Conservation (phyloP, 2,329 filamentous ascomycete species). For the Pyrenophora teres region DNA sequence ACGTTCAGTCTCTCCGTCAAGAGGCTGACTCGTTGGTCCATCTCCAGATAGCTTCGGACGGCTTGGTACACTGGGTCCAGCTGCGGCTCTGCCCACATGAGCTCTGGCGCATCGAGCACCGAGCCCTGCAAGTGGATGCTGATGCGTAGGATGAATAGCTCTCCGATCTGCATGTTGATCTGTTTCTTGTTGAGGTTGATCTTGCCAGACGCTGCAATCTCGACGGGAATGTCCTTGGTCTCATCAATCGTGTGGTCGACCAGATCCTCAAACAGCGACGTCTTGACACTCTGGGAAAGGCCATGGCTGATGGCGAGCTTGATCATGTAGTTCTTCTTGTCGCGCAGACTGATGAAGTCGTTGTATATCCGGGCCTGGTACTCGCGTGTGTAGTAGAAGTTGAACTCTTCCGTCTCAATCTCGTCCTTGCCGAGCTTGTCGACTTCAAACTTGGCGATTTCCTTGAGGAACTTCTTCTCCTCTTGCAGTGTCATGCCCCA, state of each 20-base stretch:
- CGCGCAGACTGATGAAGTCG: slow-evolving; percentile 93
- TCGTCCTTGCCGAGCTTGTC: slow-evolving; percentile 89
- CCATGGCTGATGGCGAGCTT: slow-evolving; percentile 97
- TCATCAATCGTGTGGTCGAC: slow-evolving; percentile 91
- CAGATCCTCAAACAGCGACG: slow-evolving; percentile 92
- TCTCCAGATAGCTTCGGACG: slow-evolving; percentile 92
- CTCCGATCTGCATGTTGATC: slow-evolving; percentile 99
- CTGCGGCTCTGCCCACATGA: slow-evolving; percentile 98
- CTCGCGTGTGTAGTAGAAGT: slow-evolving; percentile 98
- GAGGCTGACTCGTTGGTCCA: slow-evolving; percentile 91
- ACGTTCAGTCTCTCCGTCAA: slow-evolving; percentile 90
- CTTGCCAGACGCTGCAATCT: slow-evolving; percentile 90
- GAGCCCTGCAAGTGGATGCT: slow-evolving; percentile 98
- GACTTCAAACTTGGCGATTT: slow-evolving; percentile 90
- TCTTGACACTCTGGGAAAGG: slow-evolving; percentile 95
- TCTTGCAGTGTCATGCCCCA: slow-evolving; percentile 96
- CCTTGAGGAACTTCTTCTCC: slow-evolving; percentile 88
- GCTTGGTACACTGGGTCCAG: slow-evolving; percentile 96
- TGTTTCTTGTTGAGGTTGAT: slow-evolving; percentile 85
- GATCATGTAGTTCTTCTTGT: slow-evolving; percentile 97
- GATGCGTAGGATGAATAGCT: slow-evolving; percentile 96
- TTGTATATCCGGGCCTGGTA: slow-evolving; percentile 99
- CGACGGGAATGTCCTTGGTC: slow-evolving; percentile 89
- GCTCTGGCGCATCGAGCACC: slow-evolving; percentile 92
- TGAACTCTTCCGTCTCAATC: slow-evolving; percentile 95